These are phyloP conservation scores for Neopestalotiopsis rosae DNA, from an alignment of 2,329 filamentous ascomycete genomes.

Conservation along the genomic window DNA sequence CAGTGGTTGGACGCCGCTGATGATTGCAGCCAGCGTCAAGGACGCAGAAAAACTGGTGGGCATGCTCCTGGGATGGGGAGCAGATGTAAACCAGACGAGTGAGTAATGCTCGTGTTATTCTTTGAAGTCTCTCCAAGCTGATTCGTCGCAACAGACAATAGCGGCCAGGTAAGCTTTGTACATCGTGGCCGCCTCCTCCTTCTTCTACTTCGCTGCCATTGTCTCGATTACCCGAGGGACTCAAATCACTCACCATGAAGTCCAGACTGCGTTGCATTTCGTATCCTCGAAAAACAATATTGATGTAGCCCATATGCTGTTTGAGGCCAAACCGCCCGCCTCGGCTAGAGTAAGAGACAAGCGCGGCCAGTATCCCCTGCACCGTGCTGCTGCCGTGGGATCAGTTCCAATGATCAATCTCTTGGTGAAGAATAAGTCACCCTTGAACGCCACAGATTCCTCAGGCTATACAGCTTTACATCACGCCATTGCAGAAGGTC, in stretches of 20 bases:
- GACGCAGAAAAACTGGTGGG: slow-evolving; percentile 73
- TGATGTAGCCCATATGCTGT: slow-evolving; percentile 78
- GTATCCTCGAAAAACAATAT: slow-evolving; percentile 88
- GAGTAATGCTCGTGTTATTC: slow-evolving; percentile 4
- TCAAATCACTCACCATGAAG: background rate
- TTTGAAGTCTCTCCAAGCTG: slow-evolving; percentile 17
- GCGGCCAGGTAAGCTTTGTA: slow-evolving; percentile 60
- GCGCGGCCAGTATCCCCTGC: slow-evolving; percentile 87
- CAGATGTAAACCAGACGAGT: slow-evolving; percentile 78
- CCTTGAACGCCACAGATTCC: slow-evolving; percentile 81
- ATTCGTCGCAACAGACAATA: slow-evolving; percentile 55
- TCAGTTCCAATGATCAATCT: slow-evolving; percentile 86
- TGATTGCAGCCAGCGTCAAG: slow-evolving; percentile 79
- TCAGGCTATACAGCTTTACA: slow-evolving; percentile 89
- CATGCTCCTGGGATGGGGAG: slow-evolving; percentile 70
- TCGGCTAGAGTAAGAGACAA: slow-evolving; percentile 82
- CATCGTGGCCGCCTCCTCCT: background rate
- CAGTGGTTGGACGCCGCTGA: slow-evolving; percentile 82
- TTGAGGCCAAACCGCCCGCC: slow-evolving; percentile 72
- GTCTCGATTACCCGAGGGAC: too few species aligned
- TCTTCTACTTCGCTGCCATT: too few species aligned
- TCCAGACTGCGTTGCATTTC: slow-evolving; percentile 86
- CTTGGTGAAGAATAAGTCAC: slow-evolving; percentile 77
- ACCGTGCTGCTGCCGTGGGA: slow-evolving; percentile 89
- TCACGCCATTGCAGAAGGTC: slow-evolving; percentile 80